phyloP scores from a whole-genome alignment of 306 rosid species.

The Morella rubra region DNA sequence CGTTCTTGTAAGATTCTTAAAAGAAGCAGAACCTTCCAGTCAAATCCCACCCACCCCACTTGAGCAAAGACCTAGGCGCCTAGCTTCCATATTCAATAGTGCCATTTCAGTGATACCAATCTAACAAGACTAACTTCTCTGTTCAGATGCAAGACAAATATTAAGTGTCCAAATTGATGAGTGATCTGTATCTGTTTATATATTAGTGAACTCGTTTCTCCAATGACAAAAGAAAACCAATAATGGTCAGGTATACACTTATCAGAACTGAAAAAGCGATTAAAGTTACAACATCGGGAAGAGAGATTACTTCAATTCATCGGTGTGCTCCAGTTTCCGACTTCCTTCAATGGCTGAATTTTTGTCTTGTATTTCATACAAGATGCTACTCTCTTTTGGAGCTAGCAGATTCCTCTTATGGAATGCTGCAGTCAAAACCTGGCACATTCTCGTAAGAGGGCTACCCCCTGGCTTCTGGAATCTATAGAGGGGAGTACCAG shows the following conservation, averaged over 20 bases:
- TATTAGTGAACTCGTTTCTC: neutral
- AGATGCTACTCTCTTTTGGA: slow-evolving; percentile 70
- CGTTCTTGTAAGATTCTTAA: too few relatives aligned
- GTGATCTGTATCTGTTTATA: neutral
- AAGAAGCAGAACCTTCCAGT: neutral
- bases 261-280: neutral
- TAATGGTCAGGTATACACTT: neutral
- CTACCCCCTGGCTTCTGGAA: slow-evolving; percentile 98
- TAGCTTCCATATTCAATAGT: neutral
- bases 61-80: neutral
- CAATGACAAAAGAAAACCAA: slow-evolving; percentile 5
- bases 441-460: slow-evolving; percentile 93
- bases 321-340: slow-evolving; percentile 79
- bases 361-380: slow-evolving; percentile 76
- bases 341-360: slow-evolving; percentile 91
- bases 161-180: neutral
- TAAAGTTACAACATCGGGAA: slow-evolving; percentile 3
- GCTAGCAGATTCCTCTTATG: slow-evolving; percentile 57
- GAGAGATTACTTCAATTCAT: slow-evolving; percentile 67
- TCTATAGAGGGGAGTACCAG: slow-evolving; percentile 83
- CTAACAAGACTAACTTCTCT: neutral
- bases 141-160: neutral
- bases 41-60: neutral
- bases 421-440: slow-evolving; percentile 85
- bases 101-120: neutral